Evolutionary conservation across 352 stramenopile genomes (phyloP).

Genomic region (Pythium scleroteichum): DNA sequence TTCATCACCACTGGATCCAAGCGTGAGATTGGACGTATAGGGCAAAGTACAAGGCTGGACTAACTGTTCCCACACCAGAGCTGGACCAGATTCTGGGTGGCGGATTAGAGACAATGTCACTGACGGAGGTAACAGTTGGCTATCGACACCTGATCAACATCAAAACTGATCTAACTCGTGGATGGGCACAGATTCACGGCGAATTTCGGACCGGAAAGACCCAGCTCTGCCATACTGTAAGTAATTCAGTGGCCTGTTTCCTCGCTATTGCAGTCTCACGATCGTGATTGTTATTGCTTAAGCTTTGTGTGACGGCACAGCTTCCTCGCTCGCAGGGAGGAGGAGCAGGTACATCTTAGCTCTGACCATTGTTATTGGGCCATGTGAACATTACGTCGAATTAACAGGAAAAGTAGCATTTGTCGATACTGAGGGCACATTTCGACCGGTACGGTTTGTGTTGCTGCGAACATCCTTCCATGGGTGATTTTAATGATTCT

Average conservation of each 20-base stretch:
- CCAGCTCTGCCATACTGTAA: constrained; percentile 92
- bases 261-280: too few species aligned
- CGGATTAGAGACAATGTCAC: constrained; percentile 88
- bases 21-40: constrained; percentile 27
- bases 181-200: constrained; percentile 68
- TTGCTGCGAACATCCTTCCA: background rate
- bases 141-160: background rate
- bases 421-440: constrained; percentile 93
- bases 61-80: constrained; percentile 34
- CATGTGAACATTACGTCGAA: constrained; percentile 19
- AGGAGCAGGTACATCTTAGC: constrained; percentile 56
- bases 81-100: constrained; percentile 86
- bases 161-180: background rate
- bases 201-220: constrained; percentile 96
- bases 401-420: constrained; percentile 78
- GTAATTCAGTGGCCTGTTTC: too few species aligned
- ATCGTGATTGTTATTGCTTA: background rate
- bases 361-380: too few species aligned
- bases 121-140: constrained; percentile 77
- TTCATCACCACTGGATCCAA: constrained; percentile 80
- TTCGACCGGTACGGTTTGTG: constrained; percentile 65
- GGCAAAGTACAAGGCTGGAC: background rate
- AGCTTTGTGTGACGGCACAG: constrained; percentile 83
- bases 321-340: constrained; percentile 82
- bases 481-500: background rate